Conservation (phyloP, 2,329 filamentous ascomycete genomes). For the Tolypocladium ovalisporum region DNA sequence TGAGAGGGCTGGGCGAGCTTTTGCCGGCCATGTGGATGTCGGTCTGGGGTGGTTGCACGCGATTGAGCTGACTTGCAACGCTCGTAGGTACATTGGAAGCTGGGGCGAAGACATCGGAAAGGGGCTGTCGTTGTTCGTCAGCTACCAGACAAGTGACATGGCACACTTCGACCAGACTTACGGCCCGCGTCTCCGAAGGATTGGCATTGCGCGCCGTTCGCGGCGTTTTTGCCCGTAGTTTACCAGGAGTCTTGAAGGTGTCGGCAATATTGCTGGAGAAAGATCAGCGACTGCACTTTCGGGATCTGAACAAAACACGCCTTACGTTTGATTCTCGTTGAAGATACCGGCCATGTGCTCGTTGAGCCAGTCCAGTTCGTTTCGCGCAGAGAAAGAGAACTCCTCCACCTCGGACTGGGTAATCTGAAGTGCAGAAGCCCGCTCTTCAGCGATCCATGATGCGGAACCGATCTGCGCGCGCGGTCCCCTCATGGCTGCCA, state of each 20-base stretch:
- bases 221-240: conserved; percentile 71
- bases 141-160: neutral
- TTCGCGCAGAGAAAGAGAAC: conserved; percentile 81
- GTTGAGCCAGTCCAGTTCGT: conserved; percentile 96
- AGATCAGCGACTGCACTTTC: conserved; percentile 3
- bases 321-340: conserved; percentile 70
- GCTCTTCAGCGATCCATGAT: conserved; percentile 78
- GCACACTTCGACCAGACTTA: conserved; percentile 28
- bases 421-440: conserved; percentile 65
- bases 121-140: conserved; percentile 37
- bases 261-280: conserved; percentile 70
- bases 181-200: conserved; percentile 48
- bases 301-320: conserved; percentile 6
- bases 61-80: conserved; percentile 36
- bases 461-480: conserved; percentile 66
- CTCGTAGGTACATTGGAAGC: conserved; percentile 43
- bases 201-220: conserved; percentile 55
- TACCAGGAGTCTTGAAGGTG: conserved; percentile 90
- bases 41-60: conserved; percentile 45
- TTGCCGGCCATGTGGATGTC: conserved; percentile 38
- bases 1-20: conserved; percentile 22
- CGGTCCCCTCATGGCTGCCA: conserved; percentile 40
- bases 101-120: conserved; percentile 48
- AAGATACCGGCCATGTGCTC: conserved; percentile 97
- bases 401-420: conserved; percentile 79